Evolutionary conservation across 2,329 filamentous ascomycete species (phyloP).

Genomic region (Colletotrichum destructivum): DNA sequence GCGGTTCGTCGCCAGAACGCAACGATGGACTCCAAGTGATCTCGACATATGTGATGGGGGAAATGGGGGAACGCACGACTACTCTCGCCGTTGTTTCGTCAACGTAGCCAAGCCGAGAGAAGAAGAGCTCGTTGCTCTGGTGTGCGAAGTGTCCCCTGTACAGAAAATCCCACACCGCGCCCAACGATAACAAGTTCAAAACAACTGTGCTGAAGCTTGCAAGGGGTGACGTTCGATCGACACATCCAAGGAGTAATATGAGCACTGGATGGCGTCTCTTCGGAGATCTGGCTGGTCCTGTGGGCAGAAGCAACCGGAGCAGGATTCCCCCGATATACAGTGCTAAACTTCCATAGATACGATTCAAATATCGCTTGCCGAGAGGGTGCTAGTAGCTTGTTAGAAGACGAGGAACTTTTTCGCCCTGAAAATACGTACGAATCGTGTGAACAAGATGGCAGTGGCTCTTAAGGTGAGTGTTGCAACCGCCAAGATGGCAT

Average conservation of each 20-base stretch:
- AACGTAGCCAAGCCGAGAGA: slow-evolving; percentile 76
- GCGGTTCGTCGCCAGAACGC: slow-evolving; percentile 44
- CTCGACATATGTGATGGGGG: slow-evolving; percentile 52
- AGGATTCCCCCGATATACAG: neutral
- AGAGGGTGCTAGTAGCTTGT: slow-evolving; percentile 24
- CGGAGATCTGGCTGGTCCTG: neutral
- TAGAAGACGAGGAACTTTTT: neutral
- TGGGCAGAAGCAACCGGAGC: neutral
- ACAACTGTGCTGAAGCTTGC: neutral
- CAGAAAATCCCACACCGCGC: slow-evolving; percentile 63
- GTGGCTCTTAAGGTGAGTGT: slow-evolving; percentile 11
- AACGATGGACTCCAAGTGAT: slow-evolving; percentile 49
- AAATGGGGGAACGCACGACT: slow-evolving; percentile 70
- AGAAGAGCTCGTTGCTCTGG: slow-evolving; percentile 70
- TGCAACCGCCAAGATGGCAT: slow-evolving; percentile 20
- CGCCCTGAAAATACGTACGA: neutral
- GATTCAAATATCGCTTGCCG: slow-evolving; percentile 23
- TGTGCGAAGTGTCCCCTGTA: slow-evolving; percentile 70
- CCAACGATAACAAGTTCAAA: slow-evolving; percentile 12
- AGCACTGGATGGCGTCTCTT: neutral
- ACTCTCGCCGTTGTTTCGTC: slow-evolving; percentile 73
- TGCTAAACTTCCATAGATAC: slow-evolving; percentile 18
- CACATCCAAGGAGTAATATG: slow-evolving; percentile 21
- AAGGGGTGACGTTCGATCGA: neutral
- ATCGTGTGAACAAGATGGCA: slow-evolving; percentile 27